Base-by-base conservation (phyloP, 2,329 filamentous ascomycete species). In the Bimuria novae-zelandiae region DNA sequence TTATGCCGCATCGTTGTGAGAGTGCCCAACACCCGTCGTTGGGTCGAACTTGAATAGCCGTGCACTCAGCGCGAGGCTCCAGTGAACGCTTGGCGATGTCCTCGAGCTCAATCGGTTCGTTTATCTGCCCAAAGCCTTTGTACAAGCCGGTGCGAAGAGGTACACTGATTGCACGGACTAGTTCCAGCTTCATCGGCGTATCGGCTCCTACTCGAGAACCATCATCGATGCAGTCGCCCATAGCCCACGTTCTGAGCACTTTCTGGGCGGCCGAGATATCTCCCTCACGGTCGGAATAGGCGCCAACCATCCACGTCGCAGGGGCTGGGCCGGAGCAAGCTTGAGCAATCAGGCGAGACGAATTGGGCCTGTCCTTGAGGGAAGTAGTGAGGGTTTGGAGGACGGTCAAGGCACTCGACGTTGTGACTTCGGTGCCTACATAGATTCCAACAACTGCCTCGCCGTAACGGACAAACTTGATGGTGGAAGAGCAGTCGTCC, bases 201-300 rank as follows among this genome's bases (percentile, higher is more conserved):
- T 35, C 33, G 33, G 48, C 36, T 35, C 42, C 33, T 19, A 41
- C 33, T 43, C 43, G 47, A 48, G 47, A 19, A 52, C 42, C 50
- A 43, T 33, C 42, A 43, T 44, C 11, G 17, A 11, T 27, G 35
- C 33, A 35, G 32, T 35, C n/a, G n/a, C 32, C 32, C 11, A 35
- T 14, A 35, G 32, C 32, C 32, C 32, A 35, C 12, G 32, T 35
- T 14, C 32, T 7, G 32, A 35, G 32, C n/a, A 16, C 32, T 14
- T 35, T 7, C 32, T 35, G 32, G 7, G 32, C n/a, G 12, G 32
- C 32, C 32, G 32, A 14, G 32, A 35, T 35, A 35, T 35, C n/a
- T 14, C 32, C 32, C 32, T 14, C 32, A 35, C 7, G 32, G 32
- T 35, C 32, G 7, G 32, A 7, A 14, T 35, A 35, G 32, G 32